These are phyloP conservation scores for Naematelia aurantialba DNA, from an alignment of 768 basidiomycete species.

Conservation along the genomic window DNA sequence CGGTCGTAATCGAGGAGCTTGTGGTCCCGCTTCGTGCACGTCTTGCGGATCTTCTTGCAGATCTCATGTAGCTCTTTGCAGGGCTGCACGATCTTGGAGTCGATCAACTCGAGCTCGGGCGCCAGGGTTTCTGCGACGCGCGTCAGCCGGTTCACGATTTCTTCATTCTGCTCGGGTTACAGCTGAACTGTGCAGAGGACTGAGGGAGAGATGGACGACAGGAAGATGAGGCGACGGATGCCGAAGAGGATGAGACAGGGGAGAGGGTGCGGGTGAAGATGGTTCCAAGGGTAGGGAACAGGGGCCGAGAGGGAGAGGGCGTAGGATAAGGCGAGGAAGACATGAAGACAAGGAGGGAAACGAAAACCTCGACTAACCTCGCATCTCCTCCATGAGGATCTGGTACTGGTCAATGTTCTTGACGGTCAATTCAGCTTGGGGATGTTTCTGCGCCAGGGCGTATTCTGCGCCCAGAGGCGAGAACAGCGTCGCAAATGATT, in stretches of 20 bases:
- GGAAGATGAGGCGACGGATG: background rate
- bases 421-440: constrained; percentile 71
- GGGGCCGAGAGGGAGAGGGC: background rate
- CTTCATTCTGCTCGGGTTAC: too few relatives aligned
- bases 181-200: too few relatives aligned
- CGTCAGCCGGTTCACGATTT: background rate
- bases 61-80: constrained; percentile 82
- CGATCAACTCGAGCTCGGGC: constrained; percentile 92
- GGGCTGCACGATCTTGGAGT: constrained; percentile 76
- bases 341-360: background rate
- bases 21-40: constrained; percentile 92
- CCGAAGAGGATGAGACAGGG: background rate
- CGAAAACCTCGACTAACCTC: constrained; percentile 52
- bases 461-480: constrained; percentile 60
- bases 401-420: constrained; percentile 71
- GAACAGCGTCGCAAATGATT: constrained; percentile 51
- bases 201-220: background rate
- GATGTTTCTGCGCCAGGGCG: constrained; percentile 72
- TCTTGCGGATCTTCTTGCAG: constrained; percentile 86
- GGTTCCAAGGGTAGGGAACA: too few relatives aligned
- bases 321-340: background rate
- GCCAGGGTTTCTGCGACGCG: constrained; percentile 57
- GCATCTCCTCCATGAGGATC: constrained; percentile 74
- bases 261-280: background rate
- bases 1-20: constrained; percentile 96